phyloP scores from a whole-genome alignment of 2,329 filamentous ascomycete species.

The Mariannaea elegans region DNA sequence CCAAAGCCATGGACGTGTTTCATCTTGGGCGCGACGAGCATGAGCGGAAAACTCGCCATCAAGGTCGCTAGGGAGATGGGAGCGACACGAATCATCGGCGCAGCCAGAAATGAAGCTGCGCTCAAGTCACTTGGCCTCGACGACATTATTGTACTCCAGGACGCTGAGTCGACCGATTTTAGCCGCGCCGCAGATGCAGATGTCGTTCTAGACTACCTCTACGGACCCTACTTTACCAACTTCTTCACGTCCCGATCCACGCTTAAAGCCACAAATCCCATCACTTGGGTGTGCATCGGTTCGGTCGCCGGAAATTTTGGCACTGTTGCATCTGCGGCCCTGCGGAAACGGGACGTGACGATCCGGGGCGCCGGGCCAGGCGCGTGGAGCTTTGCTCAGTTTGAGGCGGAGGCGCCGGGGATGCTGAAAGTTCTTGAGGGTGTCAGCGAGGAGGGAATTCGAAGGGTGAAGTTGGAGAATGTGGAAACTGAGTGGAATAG shows the following conservation, averaged over 20 bases:
- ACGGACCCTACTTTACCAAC: slow-evolving; percentile 54
- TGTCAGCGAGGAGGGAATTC: slow-evolving; percentile 28
- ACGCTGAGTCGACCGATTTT: slow-evolving; percentile 55
- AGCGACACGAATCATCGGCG: slow-evolving; percentile 60
- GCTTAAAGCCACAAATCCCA: slow-evolving; percentile 42
- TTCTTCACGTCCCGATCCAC: slow-evolving; percentile 53
- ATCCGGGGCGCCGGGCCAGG: slow-evolving; percentile 57
- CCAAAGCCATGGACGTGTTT: slow-evolving; percentile 55
- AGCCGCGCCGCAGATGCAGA: slow-evolving; percentile 56
- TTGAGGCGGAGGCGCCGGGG: slow-evolving; percentile 24
- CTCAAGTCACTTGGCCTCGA: slow-evolving; percentile 57
- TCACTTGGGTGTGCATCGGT: slow-evolving; percentile 64
- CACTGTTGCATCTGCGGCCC: slow-evolving; percentile 50
- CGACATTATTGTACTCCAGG: slow-evolving; percentile 53
- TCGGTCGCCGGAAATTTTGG: slow-evolving; percentile 50
- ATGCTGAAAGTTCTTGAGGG: slow-evolving; percentile 39
- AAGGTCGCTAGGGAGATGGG: slow-evolving; percentile 57
- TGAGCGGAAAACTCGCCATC: slow-evolving; percentile 60
- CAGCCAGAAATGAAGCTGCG: slow-evolving; percentile 56
- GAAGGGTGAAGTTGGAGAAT: slow-evolving; percentile 33
- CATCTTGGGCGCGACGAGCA: slow-evolving; percentile 62
- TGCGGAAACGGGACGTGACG: slow-evolving; percentile 60
- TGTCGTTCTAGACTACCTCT: slow-evolving; percentile 66
- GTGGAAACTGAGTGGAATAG: slow-evolving; percentile 38
- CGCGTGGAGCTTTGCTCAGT: slow-evolving; percentile 48